Conservation (phyloP, 768 basidiomycete genomes). For the Kwoniella mangroviensis region DNA sequence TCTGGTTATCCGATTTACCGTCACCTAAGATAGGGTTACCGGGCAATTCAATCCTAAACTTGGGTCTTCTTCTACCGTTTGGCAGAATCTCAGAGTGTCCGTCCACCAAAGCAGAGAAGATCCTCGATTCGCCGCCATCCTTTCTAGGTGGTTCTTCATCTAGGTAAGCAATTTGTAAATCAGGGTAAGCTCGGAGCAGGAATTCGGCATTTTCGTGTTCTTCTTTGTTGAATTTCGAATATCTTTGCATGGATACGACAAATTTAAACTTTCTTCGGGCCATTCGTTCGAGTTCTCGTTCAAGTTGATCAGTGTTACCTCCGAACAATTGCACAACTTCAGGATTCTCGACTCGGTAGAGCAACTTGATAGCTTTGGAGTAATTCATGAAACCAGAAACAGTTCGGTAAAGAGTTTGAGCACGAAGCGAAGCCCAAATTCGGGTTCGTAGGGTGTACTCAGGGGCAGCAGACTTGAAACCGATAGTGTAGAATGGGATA, state of each 20-base stretch:
- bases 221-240: constrained; percentile 99
- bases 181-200: constrained; percentile 93
- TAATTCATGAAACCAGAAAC: constrained; percentile 99
- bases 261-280: constrained; percentile 98
- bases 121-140: constrained; percentile 91
- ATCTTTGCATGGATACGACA: constrained; percentile 98
- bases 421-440: constrained; percentile 98
- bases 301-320: constrained; percentile 94
- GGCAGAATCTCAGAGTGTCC: constrained; percentile 95
- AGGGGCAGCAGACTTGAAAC: constrained; percentile 97
- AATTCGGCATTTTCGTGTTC: constrained; percentile 99
- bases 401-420: constrained; percentile 96
- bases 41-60: constrained; percentile 97
- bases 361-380: constrained; percentile 96
- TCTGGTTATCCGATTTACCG: constrained; percentile 99
- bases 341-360: constrained; percentile 99
- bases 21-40: constrained; percentile 99
- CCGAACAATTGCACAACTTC: constrained; percentile 97
- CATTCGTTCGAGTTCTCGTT: constrained; percentile 96
- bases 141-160: constrained; percentile 93
- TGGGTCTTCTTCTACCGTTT: constrained; percentile 86
- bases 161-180: constrained; percentile 96
- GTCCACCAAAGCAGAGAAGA: constrained; percentile 95
- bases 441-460: constrained; percentile 98
- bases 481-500: constrained; percentile 95